Evolutionary conservation across 129 eudicot genomes (phyloP), one percentile per base, ranked within the genome.

Genomic region (Artemisia argyi): DNA sequence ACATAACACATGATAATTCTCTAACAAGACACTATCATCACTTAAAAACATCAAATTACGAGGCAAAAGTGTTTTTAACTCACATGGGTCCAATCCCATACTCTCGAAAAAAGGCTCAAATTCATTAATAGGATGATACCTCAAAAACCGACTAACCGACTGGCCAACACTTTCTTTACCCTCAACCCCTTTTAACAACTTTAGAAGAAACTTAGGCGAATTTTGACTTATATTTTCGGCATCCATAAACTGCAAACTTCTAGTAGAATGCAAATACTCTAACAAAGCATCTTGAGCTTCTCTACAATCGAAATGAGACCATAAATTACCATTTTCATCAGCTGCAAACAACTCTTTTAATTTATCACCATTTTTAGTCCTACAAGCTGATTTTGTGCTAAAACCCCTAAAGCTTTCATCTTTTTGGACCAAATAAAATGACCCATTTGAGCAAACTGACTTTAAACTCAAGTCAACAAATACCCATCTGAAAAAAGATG

Each of bases 101-200:
- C 99, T 94, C 79, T 94, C 99, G 63, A 90, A 88, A 84, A 94
- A 90, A 0, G 96, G 97, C 80, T 94, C 99, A 18, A 84, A 94
- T 56, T 94, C 99, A 63, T 94, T 90, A 65, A 94, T 76, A 0
- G 99, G 99, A 81, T 90, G 89, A 70, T 90, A 94, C 13, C 93
- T 74, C 69, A 94, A 82, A 77, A 84, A 88, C 66, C 97, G 78
- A 0, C 87, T 15, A 13, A 90, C 44, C 0, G 85, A 84, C 4
- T 78, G 73, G 10, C 90, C 83, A 0, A 79, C 65, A 48, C 72
- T 66, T 7, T 59, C 69, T 10, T 74, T 78, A 64, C 65, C 47
- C 7, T 70, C 78, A 61, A 90, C 84, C 51, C 76, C 76, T 67
- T 69, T 68, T 17, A 94, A 54, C 75, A 90, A 67, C 51, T 74